Evolutionary conservation across 2,329 filamentous ascomycete genomes (phyloP), one percentile per base, ranked within the genome.

Genomic region (Paracoccidioides lutzii): DNA sequence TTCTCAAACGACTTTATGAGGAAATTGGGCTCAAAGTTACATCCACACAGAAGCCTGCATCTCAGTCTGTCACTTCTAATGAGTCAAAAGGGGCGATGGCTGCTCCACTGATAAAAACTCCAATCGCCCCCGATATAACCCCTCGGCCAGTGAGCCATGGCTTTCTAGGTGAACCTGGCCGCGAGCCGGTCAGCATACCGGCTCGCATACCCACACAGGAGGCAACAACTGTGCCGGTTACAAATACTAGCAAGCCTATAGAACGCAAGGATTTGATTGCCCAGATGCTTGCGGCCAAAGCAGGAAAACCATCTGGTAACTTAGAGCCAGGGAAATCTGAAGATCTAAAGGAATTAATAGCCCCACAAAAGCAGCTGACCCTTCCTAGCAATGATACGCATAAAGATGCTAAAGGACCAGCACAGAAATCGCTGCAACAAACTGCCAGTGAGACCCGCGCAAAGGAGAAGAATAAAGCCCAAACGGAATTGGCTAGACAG

Each of bases 191-290:
- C 12, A 64, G 62, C n/a, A 56, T 60, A 43, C 10, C 50, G 6
- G 32, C n/a, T 32, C n/a, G 4, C 5, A 32, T 9, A 12, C 9
- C 30, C 14, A 59, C 43, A 12, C 37, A 52, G 9, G 35, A 37
- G 32, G 43, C 52, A 10, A 43, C 22, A 48, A 50, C 5, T 49
- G 12, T 9, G 8, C 35, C 15, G 4, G 9, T 15, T 28, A 53
- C 63, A 12, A 53, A 62, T 10, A 46, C 64, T 8, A 63, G 60
- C 44, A 76, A 73, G 59, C 75, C 79, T 9, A 76, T 86, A 60
- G 82, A 87, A 64, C 78, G 88, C 30, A 88, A 87, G 62, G 86
- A 89, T 61, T 81, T 87, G 44, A 87, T 93, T 57, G 87, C 87
- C 3, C 81, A 84, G 50, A 77, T 90, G 54, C 76, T 89, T 56